phyloP scores from a whole-genome alignment of 2,329 filamentous ascomycete genomes.

The Hypoxylon sp. region DNA sequence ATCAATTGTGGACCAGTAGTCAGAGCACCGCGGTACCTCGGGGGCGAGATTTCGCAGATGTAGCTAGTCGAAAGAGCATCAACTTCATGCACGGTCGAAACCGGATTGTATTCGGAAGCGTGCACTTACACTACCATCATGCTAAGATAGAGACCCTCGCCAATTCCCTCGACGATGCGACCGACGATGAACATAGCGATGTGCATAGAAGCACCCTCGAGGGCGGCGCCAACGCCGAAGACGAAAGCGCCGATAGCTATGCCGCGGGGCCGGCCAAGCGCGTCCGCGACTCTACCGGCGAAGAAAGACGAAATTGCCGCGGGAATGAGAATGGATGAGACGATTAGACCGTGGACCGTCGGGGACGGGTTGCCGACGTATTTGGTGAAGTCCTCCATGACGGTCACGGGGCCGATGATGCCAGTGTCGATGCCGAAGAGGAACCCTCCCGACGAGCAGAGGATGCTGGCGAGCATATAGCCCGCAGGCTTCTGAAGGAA shows the following conservation, averaged over 20 bases:
- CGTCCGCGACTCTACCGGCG: constrained; percentile 66
- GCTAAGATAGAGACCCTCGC: constrained; percentile 65
- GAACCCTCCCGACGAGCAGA: constrained; percentile 38
- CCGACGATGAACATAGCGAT: constrained; percentile 57
- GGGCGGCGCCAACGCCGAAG: constrained; percentile 55
- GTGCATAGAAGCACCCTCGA: constrained; percentile 42
- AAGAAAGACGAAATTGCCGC: constrained; percentile 71
- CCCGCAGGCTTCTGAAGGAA: constrained; percentile 28
- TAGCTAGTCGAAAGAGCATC: constrained; percentile 54
- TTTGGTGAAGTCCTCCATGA: constrained; percentile 65
- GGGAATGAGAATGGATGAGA: constrained; percentile 70
- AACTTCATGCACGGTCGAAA: neutral
- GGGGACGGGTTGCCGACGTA: constrained; percentile 66
- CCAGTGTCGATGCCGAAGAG: constrained; percentile 57
- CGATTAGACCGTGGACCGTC: constrained; percentile 68
- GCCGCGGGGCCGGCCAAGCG: constrained; percentile 63
- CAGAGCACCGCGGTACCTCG: constrained; percentile 62
- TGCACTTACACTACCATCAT: constrained; percentile 31
- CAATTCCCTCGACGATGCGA: constrained; percentile 66
- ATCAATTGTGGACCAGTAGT: constrained; percentile 67
- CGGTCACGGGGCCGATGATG: constrained; percentile 70
- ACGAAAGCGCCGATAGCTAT: constrained; percentile 65
- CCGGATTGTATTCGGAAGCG: constrained; percentile 53
- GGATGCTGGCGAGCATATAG: constrained; percentile 33
- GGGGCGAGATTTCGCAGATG: constrained; percentile 71